phyloP scores from a whole-genome alignment of 805 yeast species.

The Candida chauliodis region DNA sequence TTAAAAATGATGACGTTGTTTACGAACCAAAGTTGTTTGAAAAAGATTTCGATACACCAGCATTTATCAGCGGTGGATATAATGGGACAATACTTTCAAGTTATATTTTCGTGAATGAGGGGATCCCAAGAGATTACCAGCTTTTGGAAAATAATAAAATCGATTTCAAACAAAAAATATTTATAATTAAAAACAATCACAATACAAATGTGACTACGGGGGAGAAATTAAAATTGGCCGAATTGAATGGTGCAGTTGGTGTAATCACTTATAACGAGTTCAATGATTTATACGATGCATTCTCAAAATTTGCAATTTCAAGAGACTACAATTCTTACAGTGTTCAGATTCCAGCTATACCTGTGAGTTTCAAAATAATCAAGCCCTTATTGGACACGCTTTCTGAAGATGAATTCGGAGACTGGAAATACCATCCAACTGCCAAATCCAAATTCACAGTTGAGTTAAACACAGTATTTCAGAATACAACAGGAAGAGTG shows the following conservation, averaged over 20 bases:
- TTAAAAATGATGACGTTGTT: constrained; percentile 21
- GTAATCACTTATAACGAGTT: constrained; percentile 20
- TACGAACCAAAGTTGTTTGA: constrained; percentile 26
- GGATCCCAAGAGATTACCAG: constrained; percentile 25
- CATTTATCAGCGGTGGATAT: constrained; percentile 24
- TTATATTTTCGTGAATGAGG: constrained; percentile 31
- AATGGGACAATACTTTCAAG: constrained; percentile 22
- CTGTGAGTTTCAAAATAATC: constrained; percentile 24
- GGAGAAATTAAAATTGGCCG: constrained; percentile 25
- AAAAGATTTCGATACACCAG: constrained; percentile 24
- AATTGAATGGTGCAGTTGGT: constrained; percentile 23
- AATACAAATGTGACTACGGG: constrained; percentile 13
- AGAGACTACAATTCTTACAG: constrained; percentile 17
- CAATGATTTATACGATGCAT: constrained; percentile 4
- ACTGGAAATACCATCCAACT: constrained; percentile 25
- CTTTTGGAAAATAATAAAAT: constrained; percentile 17
- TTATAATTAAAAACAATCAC: constrained; percentile 18
- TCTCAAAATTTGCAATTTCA: constrained; percentile 13
- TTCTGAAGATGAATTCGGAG: constrained; percentile 10
- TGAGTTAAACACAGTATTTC: constrained; percentile 15
- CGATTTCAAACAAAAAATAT: constrained; percentile 22
- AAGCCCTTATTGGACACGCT: constrained; percentile 25
- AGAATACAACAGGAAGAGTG: constrained; percentile 12
- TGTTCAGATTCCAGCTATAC: constrained; percentile 18
- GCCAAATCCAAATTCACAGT: constrained; percentile 15